Evolutionary conservation across 2,329 filamentous ascomycete genomes (phyloP).

Genomic region (Proliferodiscus dingleyae): DNA sequence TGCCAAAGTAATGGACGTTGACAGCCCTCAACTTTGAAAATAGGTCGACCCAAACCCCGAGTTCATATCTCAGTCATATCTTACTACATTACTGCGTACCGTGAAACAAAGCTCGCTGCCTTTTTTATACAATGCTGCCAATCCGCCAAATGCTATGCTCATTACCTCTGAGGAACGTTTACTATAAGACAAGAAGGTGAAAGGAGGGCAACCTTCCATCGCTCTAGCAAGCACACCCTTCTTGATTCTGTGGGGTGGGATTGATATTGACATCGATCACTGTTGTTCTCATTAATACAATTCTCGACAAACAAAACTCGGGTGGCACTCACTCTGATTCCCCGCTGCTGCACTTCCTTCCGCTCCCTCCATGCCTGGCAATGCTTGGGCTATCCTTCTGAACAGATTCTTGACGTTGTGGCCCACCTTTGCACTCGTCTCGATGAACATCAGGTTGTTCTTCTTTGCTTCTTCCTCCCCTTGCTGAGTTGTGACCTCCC

Average conservation of each 20-base stretch:
- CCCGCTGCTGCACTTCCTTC: slow-evolving; percentile 68
- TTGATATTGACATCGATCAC: slow-evolving; percentile 94
- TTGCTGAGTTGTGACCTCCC: slow-evolving; percentile 92
- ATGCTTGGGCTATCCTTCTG: slow-evolving; percentile 93
- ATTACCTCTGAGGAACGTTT: slow-evolving; percentile 23
- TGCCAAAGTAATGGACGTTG: too few species aligned
- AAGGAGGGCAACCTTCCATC: slow-evolving; percentile 12
- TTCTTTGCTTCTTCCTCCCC: slow-evolving; percentile 98
- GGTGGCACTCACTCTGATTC: slow-evolving; percentile 68
- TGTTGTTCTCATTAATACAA: slow-evolving; percentile 36
- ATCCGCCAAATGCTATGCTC: slow-evolving; percentile 31
- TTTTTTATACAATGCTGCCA: slow-evolving; percentile 32
- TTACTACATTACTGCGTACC: slow-evolving; percentile 16
- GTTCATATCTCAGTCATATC: not conserved
- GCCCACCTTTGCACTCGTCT: slow-evolving; percentile 95
- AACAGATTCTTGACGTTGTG: slow-evolving; percentile 98
- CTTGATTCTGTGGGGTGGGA: slow-evolving; percentile 62
- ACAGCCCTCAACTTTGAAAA: too few species aligned
- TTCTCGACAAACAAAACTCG: not conserved
- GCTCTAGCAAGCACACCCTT: slow-evolving; percentile 63
- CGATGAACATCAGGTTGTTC: slow-evolving; percentile 97
- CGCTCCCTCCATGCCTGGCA: slow-evolving; percentile 95
- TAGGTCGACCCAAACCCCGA: too few species aligned
- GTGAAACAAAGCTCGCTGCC: slow-evolving; percentile 13
- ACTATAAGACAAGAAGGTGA: slow-evolving; percentile 22